phyloP scores from a whole-genome alignment of 2,329 filamentous ascomycete species.

The Pyrenochaeta sp. region DNA sequence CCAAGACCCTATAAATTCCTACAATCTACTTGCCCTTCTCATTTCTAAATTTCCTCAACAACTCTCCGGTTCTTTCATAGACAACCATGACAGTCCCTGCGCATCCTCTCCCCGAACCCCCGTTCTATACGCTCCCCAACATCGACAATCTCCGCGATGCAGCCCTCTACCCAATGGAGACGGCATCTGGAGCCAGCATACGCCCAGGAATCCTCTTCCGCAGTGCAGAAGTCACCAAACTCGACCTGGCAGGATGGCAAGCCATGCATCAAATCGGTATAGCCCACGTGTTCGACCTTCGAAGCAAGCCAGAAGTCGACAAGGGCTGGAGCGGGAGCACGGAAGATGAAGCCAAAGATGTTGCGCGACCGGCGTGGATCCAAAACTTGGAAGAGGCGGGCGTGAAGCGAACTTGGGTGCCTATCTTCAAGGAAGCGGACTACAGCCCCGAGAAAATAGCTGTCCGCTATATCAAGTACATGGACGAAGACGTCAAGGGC shows the following conservation, averaged over 20 bases:
- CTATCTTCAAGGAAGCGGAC: slow-evolving; percentile 69
- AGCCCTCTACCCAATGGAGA: slow-evolving; percentile 29
- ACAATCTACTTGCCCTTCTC: too few relatives aligned
- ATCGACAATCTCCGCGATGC: slow-evolving; percentile 48
- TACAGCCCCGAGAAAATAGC: slow-evolving; percentile 70
- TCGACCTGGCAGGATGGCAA: slow-evolving; percentile 28
- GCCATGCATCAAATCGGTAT: slow-evolving; percentile 61
- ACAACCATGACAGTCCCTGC: slow-evolving; percentile 8
- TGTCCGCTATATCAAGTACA: slow-evolving; percentile 67
- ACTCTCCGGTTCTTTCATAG: too few relatives aligned
- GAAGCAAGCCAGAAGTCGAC: slow-evolving; percentile 67
- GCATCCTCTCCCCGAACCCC: slow-evolving; percentile 29
- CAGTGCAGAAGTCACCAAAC: slow-evolving; percentile 67
- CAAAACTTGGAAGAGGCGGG: slow-evolving; percentile 44
- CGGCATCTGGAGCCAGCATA: slow-evolving; percentile 49
- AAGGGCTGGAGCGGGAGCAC: slow-evolving; percentile 36
- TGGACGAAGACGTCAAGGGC: slow-evolving; percentile 61
- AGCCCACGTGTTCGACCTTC: slow-evolving; percentile 71
- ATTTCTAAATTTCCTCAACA: too few relatives aligned
- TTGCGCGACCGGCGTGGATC: slow-evolving; percentile 40
- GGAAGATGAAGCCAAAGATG: slow-evolving; percentile 40
- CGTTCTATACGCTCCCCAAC: slow-evolving; percentile 44
- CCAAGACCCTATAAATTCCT: not conserved
- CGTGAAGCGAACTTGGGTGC: slow-evolving; percentile 63
- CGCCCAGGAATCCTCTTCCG: slow-evolving; percentile 68